phyloP scores from a whole-genome alignment of 345 rosid species.

The Lenwebbia sp. region DNA sequence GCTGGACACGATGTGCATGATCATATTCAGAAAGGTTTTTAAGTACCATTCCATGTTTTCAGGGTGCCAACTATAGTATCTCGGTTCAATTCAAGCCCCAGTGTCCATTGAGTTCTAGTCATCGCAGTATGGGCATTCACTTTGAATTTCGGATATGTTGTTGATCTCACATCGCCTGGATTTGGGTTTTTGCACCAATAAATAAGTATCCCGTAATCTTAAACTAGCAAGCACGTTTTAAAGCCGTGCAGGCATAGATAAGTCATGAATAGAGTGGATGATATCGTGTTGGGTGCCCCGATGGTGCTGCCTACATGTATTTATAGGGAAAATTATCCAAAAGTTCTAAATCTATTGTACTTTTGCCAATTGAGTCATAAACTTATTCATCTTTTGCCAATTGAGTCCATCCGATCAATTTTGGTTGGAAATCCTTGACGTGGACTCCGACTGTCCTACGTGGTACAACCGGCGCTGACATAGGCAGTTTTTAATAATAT shows the following conservation, averaged over 20 bases:
- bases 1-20: background rate
- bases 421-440: too few species aligned
- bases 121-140: background rate
- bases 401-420: too few species aligned
- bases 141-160: background rate
- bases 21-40: background rate
- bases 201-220: background rate
- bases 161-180: background rate
- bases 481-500: too few species aligned
- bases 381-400: too few species aligned
- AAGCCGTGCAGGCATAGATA: background rate
- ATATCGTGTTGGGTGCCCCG: background rate
- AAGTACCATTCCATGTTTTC: background rate
- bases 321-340: too few species aligned
- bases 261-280: accelerated
- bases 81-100: background rate
- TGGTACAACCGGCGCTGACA: accelerated
- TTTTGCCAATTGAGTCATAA: too few species aligned
- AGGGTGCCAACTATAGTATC: background rate
- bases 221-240: background rate
- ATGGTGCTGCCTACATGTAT: background rate
- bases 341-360: too few species aligned
- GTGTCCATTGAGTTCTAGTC: background rate
- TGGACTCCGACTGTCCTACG: too few species aligned
- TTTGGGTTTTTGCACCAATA: background rate